Evolutionary conservation across 768 basidiomycete species (phyloP).

Genomic region (Asterophora parasitica): DNA sequence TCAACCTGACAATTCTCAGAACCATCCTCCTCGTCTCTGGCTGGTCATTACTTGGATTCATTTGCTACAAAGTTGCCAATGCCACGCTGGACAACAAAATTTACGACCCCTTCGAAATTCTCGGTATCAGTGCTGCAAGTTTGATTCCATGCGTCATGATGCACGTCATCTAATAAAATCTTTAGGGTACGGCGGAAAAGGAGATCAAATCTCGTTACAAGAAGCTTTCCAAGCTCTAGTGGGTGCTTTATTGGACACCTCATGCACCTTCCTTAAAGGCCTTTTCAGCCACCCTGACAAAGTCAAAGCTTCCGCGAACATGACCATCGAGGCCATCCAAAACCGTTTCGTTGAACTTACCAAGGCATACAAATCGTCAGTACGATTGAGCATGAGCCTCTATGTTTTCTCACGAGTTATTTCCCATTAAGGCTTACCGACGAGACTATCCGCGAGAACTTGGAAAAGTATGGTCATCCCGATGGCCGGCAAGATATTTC

Average conservation of each 20-base stretch:
- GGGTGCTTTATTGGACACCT: conserved; percentile 16
- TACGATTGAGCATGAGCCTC: conserved; percentile 2
- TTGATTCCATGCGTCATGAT: background rate
- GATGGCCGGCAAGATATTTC: conserved; percentile 94
- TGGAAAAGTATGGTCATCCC: conserved; percentile 86
- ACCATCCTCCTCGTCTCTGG: conserved; percentile 57
- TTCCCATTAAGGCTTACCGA: conserved; percentile 67
- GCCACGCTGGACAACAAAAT: conserved; percentile 59
- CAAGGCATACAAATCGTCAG: conserved; percentile 95
- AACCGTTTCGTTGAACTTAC: conserved; percentile 88
- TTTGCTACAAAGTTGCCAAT: conserved; percentile 61
- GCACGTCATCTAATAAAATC: conserved; percentile 1
- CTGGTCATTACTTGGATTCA: conserved; percentile 67
- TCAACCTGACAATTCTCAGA: conserved; percentile 31
- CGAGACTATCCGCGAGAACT: conserved; percentile 86
- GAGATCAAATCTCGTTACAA: conserved; percentile 96
- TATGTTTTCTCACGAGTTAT: background rate
- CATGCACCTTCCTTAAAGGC: background rate
- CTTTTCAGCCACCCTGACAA: conserved; percentile 89
- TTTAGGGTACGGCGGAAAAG: conserved; percentile 68
- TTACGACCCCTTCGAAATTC: conserved; percentile 93
- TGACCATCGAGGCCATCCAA: conserved; percentile 84
- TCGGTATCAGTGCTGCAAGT: conserved; percentile 70
- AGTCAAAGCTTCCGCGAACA: conserved; percentile 74
- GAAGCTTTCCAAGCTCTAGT: conserved; percentile 87